Conservation (phyloP, 1,139 yeast genomes). For the Sugiyamaella xylanicola region DNA sequence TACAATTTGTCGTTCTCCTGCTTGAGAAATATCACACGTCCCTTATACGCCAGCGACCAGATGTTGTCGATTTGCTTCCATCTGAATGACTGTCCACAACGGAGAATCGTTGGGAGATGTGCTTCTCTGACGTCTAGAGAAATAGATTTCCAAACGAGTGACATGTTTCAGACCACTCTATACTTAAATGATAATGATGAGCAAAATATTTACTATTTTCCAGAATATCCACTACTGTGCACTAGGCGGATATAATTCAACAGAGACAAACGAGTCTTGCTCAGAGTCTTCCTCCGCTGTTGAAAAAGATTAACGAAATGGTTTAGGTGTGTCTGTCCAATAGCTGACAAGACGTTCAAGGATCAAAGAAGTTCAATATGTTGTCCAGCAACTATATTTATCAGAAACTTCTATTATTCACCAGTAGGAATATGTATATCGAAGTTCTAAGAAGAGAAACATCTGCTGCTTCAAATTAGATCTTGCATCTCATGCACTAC, state of each 20-base stretch:
- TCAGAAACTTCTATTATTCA: too few relatives aligned
- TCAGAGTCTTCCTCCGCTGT: too few relatives aligned
- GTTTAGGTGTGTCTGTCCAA: too few relatives aligned
- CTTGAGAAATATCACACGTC: constrained; percentile 41
- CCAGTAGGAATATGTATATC: too few relatives aligned
- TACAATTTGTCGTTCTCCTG: constrained; percentile 41
- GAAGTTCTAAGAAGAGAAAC: too few relatives aligned
- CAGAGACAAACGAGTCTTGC: too few relatives aligned
- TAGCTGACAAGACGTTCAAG: too few relatives aligned
- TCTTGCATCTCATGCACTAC: constrained; percentile 1
- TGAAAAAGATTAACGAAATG: too few relatives aligned
- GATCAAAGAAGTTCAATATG: too few relatives aligned
- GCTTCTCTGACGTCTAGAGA: constrained; percentile 50
- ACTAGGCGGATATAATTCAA: too few relatives aligned
- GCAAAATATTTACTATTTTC: too few relatives aligned
- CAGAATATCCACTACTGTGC: not conserved
- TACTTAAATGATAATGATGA: not conserved
- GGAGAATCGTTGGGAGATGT: constrained; percentile 63
- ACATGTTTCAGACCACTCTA: not conserved
- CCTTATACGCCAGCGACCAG: constrained; percentile 43
- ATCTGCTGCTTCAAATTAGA: not conserved
- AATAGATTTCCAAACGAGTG: constrained; percentile 34
- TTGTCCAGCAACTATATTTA: too few relatives aligned
- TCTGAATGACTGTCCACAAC: constrained; percentile 76
- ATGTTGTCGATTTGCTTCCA: constrained; percentile 41